Evolutionary conservation across 495 filamentous ascomycete species (phyloP).

Genomic region (Niebla homalea): DNA sequence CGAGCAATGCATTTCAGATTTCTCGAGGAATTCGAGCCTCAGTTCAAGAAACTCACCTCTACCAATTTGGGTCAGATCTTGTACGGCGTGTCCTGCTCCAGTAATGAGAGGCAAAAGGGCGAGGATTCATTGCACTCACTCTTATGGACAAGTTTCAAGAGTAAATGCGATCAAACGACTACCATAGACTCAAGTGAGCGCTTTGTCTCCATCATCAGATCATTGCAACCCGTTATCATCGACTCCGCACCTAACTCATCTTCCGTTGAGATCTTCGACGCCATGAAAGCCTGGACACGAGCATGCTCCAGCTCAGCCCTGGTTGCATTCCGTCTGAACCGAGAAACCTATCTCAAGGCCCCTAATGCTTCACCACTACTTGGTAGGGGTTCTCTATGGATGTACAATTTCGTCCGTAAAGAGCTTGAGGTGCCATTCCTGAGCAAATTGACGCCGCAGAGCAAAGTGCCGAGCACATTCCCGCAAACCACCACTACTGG

Average conservation of each 20-base stretch:
- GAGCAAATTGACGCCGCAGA: background rate
- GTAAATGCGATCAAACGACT: background rate
- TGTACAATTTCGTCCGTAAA: slow-evolving; percentile 15
- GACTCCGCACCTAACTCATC: too few relatives aligned
- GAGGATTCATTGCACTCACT: background rate
- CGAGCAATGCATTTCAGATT: slow-evolving; percentile 24
- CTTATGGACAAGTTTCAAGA: background rate
- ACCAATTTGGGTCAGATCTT: background rate
- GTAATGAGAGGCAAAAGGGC: background rate
- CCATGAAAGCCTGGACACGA: slow-evolving; percentile 2
- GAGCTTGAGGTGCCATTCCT: slow-evolving; percentile 10
- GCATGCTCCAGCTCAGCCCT: background rate
- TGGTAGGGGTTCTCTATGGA: slow-evolving; percentile 1
- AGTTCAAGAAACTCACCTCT: background rate
- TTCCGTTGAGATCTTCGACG: background rate
- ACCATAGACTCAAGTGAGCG: background rate
- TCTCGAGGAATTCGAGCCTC: slow-evolving; percentile 6
- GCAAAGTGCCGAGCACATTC: too few relatives aligned
- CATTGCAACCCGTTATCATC: background rate
- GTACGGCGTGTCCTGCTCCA: background rate
- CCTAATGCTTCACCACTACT: slow-evolving; percentile 7
- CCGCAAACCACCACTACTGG: background rate
- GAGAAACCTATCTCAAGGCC: slow-evolving; percentile 1
- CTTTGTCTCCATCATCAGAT: background rate
- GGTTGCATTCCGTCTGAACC: background rate